Conservation (phyloP, 2,329 filamentous ascomycete genomes). For the Akanthomyces dipterigenus region DNA sequence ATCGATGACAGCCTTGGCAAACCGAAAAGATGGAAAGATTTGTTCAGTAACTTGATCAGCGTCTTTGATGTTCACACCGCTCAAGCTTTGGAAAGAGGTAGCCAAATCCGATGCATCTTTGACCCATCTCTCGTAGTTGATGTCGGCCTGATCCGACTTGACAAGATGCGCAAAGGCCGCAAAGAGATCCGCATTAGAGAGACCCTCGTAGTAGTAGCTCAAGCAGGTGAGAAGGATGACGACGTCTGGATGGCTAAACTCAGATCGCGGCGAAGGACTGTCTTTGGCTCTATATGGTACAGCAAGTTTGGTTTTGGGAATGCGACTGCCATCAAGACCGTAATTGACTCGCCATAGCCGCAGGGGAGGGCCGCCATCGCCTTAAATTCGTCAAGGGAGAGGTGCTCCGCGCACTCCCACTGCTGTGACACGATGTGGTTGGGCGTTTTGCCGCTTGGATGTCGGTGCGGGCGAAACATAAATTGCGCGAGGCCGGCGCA, state of each 20-base stretch:
- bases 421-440: background rate
- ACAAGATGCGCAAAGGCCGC: slow-evolving; percentile 28
- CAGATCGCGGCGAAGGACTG: slow-evolving; percentile 44
- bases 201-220: slow-evolving; percentile 50
- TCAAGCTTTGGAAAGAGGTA: slow-evolving; percentile 31
- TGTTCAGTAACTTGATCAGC: slow-evolving; percentile 34
- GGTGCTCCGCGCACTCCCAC: background rate
- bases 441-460: background rate
- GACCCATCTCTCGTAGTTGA: slow-evolving; percentile 47
- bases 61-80: slow-evolving; percentile 55
- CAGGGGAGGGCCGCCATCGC: background rate
- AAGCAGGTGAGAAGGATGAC: slow-evolving; percentile 49
- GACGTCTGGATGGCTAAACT: slow-evolving; percentile 58
- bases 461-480: background rate
- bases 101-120: slow-evolving; percentile 27
- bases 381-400: slow-evolving; percentile 19
- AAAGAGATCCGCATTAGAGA: slow-evolving; percentile 44
- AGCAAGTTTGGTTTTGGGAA: slow-evolving; percentile 38
- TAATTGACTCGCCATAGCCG: slow-evolving; percentile 55
- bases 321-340: slow-evolving; percentile 41
- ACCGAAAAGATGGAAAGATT: slow-evolving; percentile 48
- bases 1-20: slow-evolving; percentile 50
- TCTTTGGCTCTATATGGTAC: slow-evolving; percentile 58
- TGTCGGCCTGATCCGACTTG: slow-evolving; percentile 41
- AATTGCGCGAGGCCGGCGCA: background rate